phyloP scores from a whole-genome alignment of 1,139 yeast species.

The Taiozyma sp. region DNA sequence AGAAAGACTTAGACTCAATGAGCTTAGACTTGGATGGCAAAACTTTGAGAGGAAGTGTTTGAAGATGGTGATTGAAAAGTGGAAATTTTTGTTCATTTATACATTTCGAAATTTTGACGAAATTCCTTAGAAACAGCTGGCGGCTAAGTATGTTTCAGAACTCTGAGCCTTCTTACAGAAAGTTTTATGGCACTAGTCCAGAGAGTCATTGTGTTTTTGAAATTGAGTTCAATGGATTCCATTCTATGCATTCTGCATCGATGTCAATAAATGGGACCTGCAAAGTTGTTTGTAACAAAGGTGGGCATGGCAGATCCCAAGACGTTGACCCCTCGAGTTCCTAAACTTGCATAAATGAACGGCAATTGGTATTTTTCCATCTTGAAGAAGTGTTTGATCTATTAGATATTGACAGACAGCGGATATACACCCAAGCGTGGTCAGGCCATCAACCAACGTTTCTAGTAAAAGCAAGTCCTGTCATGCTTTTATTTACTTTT shows the following conservation, averaged over 20 bases:
- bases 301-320: neutral
- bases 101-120: neutral
- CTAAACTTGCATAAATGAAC: neutral
- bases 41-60: neutral
- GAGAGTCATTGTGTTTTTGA: neutral
- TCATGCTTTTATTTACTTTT: no score
- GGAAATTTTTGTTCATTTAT: neutral
- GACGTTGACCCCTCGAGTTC: neutral
- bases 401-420: no score
- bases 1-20: neutral
- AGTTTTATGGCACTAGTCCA: neutral
- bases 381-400: neutral
- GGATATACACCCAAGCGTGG: conserved; percentile 14
- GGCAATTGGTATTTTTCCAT: neutral
- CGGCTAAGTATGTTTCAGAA: conserved; percentile 2
- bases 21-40: neutral
- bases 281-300: neutral
- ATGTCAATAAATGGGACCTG: neutral
- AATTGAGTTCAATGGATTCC: neutral
- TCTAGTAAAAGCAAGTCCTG: no score
- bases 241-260: neutral
- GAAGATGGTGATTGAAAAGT: neutral
- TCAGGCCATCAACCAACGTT: conserved; percentile 21
- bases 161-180: neutral
- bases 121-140: neutral